Base-by-base conservation (phyloP, 1,284 basidiomycete genomes). In the Mixia osmundae region DNA sequence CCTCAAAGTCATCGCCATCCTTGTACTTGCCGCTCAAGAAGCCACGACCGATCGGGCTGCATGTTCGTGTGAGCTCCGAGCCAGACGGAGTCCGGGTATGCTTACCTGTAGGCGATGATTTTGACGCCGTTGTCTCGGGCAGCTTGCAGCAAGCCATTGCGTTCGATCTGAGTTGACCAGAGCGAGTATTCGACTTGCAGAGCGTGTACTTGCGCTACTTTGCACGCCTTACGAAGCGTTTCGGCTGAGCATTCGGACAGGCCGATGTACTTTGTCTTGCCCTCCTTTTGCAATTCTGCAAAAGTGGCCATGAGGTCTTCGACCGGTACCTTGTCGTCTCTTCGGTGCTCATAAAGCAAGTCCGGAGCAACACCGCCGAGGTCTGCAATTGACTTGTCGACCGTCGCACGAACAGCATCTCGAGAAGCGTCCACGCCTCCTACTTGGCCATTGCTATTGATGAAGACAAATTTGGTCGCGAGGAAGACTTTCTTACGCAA, bases 91-190 rank as follows among this genome's bases (percentile, higher is more conserved):
- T n/a, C n/a, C n/a, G n/a, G n/a, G n/a, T n/a, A n/a, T n/a, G n/a
- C n/a, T n/a, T n/a, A n/a, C n/a, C 62, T 62, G 49, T 74, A 75
- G 3, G 69, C 68, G 8, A 71, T 57, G 33, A 76, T 58, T 12
- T 68, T 57, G 25, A 68, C 56, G 2, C 58, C 55, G 12, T 66
- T 57, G 40, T 68, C 61, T 21, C 59, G 56, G 45, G 55, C 59
- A 15, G 49, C 56, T 0, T 46, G 43, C 33, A 58, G 36, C 14
- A 57, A 59, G 11, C 57, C 58, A 33, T 55, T 51, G 31, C 57
- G 51, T 39, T 65, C 62, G 16, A 59, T 58, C 33, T 60, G 57
- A 24, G 54, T 50, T 37, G 48, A 53, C 51, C 56, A 63, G 0
- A 60, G 56, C 4, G 54, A 58, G 49, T 60, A 63, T 25, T 36